Evolutionary conservation across 495 filamentous ascomycete species (phyloP).

Genomic region (Trichoderma gamsii): DNA sequence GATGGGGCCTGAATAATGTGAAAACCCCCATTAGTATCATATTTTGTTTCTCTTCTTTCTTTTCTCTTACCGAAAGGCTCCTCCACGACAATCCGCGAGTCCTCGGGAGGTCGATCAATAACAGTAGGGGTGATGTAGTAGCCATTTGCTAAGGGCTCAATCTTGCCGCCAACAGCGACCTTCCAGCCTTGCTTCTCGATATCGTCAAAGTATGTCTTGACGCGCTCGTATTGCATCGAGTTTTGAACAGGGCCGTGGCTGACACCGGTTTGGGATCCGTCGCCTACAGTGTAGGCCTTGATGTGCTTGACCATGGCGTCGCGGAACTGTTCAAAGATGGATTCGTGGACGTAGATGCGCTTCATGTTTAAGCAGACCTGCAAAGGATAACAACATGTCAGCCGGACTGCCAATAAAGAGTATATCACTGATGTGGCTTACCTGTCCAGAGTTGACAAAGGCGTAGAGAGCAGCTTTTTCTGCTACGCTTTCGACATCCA

Average conservation of each 20-base stretch:
- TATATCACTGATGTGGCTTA: slow-evolving; percentile 34
- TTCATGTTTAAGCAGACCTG: slow-evolving; percentile 30
- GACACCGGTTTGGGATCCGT: slow-evolving; percentile 34
- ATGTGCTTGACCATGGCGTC: slow-evolving; percentile 44
- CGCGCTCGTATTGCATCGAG: slow-evolving; percentile 49
- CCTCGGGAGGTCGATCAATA: slow-evolving; percentile 41
- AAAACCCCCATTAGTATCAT: neutral
- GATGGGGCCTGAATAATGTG: slow-evolving; percentile 36
- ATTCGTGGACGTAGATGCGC: slow-evolving; percentile 63
- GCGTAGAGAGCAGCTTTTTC: slow-evolving; percentile 43
- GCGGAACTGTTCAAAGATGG: slow-evolving; percentile 60
- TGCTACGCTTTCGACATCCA: slow-evolving; percentile 55
- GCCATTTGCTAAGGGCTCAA: slow-evolving; percentile 20
- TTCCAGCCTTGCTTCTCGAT: slow-evolving; percentile 41
- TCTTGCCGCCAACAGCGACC: slow-evolving; percentile 37
- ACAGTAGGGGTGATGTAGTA: slow-evolving; percentile 46
- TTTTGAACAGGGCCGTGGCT: slow-evolving; percentile 57
- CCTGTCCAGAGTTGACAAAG: slow-evolving; percentile 57
- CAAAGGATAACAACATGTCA: neutral
- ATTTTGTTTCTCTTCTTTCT: neutral
- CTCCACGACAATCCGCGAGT: slow-evolving; percentile 37
- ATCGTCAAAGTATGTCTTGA: slow-evolving; percentile 42
- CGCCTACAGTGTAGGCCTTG: slow-evolving; percentile 39
- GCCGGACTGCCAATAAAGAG: neutral
- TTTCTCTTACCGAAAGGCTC: slow-evolving; percentile 39